Evolutionary conservation across 805 yeast species (phyloP).

Genomic region (Saturnispora serradocipensis): DNA sequence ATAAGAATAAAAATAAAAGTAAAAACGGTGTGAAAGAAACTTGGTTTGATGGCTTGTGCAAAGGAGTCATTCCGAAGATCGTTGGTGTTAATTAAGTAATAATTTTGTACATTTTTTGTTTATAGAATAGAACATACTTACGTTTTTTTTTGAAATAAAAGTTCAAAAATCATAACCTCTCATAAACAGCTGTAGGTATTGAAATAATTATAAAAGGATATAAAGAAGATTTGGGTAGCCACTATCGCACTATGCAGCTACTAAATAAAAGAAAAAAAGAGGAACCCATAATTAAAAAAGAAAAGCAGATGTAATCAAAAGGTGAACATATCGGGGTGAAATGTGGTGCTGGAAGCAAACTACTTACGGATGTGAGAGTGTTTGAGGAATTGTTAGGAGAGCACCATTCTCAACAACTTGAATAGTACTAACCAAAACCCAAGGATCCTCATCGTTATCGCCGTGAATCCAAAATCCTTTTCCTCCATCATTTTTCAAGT

Average conservation of each 20-base stretch:
- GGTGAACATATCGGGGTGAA: not conserved
- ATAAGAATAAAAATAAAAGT: conserved; percentile 15
- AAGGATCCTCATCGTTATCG: conserved; percentile 28
- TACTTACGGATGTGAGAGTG: conserved; percentile 31
- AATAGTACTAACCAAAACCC: conserved; percentile 29
- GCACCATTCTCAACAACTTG: conserved; percentile 38
- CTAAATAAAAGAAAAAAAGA: not conserved
- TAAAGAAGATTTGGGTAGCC: not conserved
- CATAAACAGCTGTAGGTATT: not conserved
- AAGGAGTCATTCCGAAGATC: conserved; percentile 15
- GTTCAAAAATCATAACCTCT: not conserved
- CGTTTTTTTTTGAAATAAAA: not conserved
- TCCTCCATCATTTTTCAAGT: conserved; percentile 24
- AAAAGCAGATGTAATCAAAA: not conserved
- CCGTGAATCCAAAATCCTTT: conserved; percentile 13
- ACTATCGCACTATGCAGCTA: not conserved
- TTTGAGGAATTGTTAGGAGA: conserved; percentile 31
- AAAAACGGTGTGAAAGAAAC: conserved; percentile 34
- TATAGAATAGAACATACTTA: not conserved
- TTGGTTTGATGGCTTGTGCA: conserved; percentile 38
- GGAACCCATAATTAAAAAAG: not conserved
- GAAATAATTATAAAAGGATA: not conserved
- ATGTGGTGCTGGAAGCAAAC: not conserved
- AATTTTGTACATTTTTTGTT: conserved; percentile 1
- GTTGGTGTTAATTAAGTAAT: conserved; percentile 11